phyloP scores from a whole-genome alignment of 116 monocot species.

The Papilionanthe hybrid region DNA sequence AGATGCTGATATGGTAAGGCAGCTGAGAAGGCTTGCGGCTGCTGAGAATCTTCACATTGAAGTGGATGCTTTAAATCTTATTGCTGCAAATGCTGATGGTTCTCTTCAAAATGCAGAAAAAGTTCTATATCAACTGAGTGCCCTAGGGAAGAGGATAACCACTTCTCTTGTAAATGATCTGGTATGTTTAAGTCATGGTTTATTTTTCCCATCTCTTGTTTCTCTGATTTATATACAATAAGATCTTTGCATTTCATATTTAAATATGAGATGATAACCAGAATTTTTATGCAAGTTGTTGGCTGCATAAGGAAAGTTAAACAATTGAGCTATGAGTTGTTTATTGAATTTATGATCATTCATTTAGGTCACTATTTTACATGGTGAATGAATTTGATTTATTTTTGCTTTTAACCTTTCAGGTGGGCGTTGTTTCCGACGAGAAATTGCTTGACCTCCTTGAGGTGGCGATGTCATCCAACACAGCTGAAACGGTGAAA shows the following conservation, averaged over 20 bases:
- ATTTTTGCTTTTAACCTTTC: constrained; percentile 2
- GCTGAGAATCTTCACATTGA: constrained; percentile 68
- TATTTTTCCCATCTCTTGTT: not conserved
- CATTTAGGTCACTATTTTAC: no score
- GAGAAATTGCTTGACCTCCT: constrained; percentile 88
- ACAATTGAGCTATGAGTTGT: not conserved
- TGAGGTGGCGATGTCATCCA: constrained; percentile 81
- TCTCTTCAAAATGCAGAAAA: constrained; percentile 87
- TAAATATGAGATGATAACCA: not conserved
- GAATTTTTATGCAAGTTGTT: not conserved
- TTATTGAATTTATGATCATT: not conserved
- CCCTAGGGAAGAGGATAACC: constrained; percentile 69
- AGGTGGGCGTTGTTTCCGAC: constrained; percentile 87
- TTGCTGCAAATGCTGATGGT: constrained; percentile 75
- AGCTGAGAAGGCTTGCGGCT: constrained; percentile 45
- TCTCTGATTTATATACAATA: not conserved
- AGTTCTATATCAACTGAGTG: constrained; percentile 70
- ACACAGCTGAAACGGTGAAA: constrained; percentile 79
- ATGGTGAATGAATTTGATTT: not conserved
- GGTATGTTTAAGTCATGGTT: constrained; percentile 37
- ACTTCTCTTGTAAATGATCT: constrained; percentile 72
- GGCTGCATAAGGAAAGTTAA: not conserved
- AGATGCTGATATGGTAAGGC: constrained; percentile 57
- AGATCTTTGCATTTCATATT: not conserved
- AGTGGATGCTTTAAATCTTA: constrained; percentile 58